Evolutionary conservation across 176 grass and related monocot genomes (phyloP), one percentile per base, ranked within the genome.

Genomic region (Bolboschoenus planiculmis): DNA sequence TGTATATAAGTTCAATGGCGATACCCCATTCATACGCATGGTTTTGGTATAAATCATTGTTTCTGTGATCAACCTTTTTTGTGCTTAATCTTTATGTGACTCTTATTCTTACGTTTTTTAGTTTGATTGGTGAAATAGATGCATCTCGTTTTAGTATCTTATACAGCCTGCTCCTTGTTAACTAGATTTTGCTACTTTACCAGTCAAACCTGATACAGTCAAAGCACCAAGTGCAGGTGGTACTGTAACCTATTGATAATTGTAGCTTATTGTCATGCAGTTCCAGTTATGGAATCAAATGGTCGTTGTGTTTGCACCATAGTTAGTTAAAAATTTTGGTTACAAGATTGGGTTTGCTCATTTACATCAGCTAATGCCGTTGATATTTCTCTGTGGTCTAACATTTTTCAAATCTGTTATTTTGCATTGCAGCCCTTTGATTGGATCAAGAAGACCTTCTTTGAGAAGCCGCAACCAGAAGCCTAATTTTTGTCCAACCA

Each of bases 391-490:
- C 10, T 13, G 7, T 76, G 5, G 0, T 20, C 5, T 30, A 20
- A 30, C 11, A 79, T 82, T 44, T 81, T 33, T n/a, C n/a, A 0
- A 10, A 56, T 4, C 7, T 58, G 80, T 63, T 7, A 0, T 21
- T 4, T 73, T 81, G 1, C 37, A 76, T 54, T 89, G 85, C 89
- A 94, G 92, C 92, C 92, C 83, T 94, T 94, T 44, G 92, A 65
- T 53, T 94, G 83, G 85, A 94, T 94, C 78, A 94, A 91, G 92
- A 94, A 91, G 77, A 94, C 89, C 67, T 91, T 94, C 85, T 89
- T 91, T 0, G 83, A 91, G 85, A 94, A 91, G 79, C 89, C 92
- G 0, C 82, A 91, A 86, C 83, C 85, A 75, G 92, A 91, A 65
- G 89, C 92, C 74, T 94, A 57, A 53, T 72, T 54, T 62, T 24